Percentiles rank a stretch among this genome's conserved stretches.
Evolutionary conservation across 768 basidiomycete species (phyloP).

Genomic region (Astraeus odoratus): DNA sequence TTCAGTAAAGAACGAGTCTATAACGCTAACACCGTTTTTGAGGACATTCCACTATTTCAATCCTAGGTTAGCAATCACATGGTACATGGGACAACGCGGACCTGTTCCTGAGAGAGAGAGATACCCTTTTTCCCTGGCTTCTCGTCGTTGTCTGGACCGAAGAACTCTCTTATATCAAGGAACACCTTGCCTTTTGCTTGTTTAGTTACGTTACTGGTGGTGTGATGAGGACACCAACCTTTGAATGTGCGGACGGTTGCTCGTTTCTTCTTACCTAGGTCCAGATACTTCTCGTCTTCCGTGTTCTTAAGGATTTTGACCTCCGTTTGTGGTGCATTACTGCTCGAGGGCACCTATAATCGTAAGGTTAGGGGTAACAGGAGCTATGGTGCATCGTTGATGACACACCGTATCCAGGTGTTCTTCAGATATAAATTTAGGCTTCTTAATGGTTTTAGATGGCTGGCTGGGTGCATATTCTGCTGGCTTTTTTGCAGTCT

Average conservation of each 20-base stretch:
- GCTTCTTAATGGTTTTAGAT: constrained; percentile 29
- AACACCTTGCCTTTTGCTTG: constrained; percentile 39
- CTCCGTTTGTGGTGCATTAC: constrained; percentile 2
- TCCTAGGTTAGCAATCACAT: not conserved
- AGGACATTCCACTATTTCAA: constrained; percentile 49
- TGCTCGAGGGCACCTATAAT: constrained; percentile 10
- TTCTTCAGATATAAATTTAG: constrained; percentile 17
- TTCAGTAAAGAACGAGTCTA: constrained; percentile 46
- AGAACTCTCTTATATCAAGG: constrained; percentile 75
- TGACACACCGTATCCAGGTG: constrained; percentile 1
- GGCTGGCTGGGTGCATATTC: constrained; percentile 8
- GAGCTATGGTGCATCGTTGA: not conserved
- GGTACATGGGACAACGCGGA: constrained; percentile 19
- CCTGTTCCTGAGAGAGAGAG: constrained; percentile 58
- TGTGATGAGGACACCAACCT: constrained; percentile 20
- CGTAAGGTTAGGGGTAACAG: constrained; percentile 12
- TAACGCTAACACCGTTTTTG: constrained; percentile 33
- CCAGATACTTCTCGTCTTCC: constrained; percentile 43
- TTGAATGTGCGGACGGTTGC: constrained; percentile 49
- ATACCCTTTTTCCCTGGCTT: constrained; percentile 84
- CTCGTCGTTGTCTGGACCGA: constrained; percentile 47
- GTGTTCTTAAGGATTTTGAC: constrained; percentile 12
- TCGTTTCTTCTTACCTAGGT: constrained; percentile 68
- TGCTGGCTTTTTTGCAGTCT: constrained; percentile 1
- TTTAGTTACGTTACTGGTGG: constrained; percentile 6